phyloP scores from a whole-genome alignment of 371 early-diverging fungal species.

The Mortierella sp. region DNA sequence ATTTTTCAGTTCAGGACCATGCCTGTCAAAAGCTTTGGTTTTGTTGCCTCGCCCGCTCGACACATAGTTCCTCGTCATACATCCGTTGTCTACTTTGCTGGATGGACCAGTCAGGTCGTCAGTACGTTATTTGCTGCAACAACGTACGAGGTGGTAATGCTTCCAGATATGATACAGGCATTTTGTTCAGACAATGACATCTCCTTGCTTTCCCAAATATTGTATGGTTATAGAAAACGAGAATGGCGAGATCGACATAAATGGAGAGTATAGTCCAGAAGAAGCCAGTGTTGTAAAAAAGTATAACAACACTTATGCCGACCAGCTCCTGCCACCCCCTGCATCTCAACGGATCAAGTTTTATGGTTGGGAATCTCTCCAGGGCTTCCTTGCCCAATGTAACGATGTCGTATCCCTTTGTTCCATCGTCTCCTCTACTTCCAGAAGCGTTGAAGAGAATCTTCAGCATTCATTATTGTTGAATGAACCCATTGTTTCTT shows the following conservation, averaged over 20 bases:
- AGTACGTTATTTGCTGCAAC: conserved; percentile 1
- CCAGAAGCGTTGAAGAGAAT: no score
- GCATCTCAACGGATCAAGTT: background rate
- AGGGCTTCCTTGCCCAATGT: conserved; percentile 11
- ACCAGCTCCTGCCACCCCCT: no score
- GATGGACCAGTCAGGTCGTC: conserved; percentile 23
- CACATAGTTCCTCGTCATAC: background rate
- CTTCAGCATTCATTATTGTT: background rate
- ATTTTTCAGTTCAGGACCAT: background rate
- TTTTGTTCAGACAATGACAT: no score
- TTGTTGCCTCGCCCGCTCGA: background rate
- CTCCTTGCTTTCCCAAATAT: no score
- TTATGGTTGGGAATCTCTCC: conserved; percentile 35
- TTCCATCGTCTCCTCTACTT: no score
- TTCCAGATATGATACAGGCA: no score
- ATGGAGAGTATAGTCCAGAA: conserved; percentile 17
- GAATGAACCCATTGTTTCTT: background rate
- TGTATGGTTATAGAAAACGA: background rate
- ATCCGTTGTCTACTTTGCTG: conserved; percentile 16
- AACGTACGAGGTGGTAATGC: background rate
- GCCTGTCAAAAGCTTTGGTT: conserved; percentile 15
- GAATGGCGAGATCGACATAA: conserved; percentile 4
- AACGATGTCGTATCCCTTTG: conserved; percentile 20
- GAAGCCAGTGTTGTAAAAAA: conserved; percentile 10
- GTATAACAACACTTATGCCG: background rate